A percentile compares a stretch with the other conserved stretches of the same genome.
These are phyloP conservation scores for Passalora sequoiae DNA, from an alignment of 2,329 filamentous ascomycete species.

Conservation along the genomic window DNA sequence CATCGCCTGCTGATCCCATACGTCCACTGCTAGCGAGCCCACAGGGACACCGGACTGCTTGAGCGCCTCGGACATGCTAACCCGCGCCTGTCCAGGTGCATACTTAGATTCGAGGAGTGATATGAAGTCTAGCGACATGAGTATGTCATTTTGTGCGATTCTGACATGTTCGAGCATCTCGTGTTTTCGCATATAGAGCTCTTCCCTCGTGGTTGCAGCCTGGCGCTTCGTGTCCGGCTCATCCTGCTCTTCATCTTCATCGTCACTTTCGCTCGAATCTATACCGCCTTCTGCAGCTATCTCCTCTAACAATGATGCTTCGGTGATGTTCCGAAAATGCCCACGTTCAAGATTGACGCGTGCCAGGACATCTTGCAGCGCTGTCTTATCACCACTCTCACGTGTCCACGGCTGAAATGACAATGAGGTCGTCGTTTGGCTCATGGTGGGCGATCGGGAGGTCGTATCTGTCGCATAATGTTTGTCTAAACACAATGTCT, in stretches of 20 bases:
- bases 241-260: constrained; percentile 39
- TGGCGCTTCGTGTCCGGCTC: constrained; percentile 26
- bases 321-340: constrained; percentile 74
- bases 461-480: too few relatives aligned
- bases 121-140: constrained; percentile 73
- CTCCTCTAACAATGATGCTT: constrained; percentile 65
- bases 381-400: constrained; percentile 51
- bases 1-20: constrained; percentile 46
- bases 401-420: constrained; percentile 61
- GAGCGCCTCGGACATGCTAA: constrained; percentile 65
- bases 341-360: constrained; percentile 75
- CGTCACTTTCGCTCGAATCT: constrained; percentile 43
- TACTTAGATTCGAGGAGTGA: constrained; percentile 72
- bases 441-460: constrained; percentile 7
- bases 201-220: constrained; percentile 31
- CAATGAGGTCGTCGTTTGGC: constrained; percentile 37
- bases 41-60: constrained; percentile 63
- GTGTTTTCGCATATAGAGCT: constrained; percentile 36
- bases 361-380: constrained; percentile 67
- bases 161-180: constrained; percentile 40
- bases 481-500: too few relatives aligned
- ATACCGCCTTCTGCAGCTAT: constrained; percentile 48
- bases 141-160: constrained; percentile 52
- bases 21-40: constrained; percentile 67
- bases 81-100: constrained; percentile 62